phyloP scores from a whole-genome alignment of 2,329 filamentous ascomycete genomes.

The Falciphora oryzae region DNA sequence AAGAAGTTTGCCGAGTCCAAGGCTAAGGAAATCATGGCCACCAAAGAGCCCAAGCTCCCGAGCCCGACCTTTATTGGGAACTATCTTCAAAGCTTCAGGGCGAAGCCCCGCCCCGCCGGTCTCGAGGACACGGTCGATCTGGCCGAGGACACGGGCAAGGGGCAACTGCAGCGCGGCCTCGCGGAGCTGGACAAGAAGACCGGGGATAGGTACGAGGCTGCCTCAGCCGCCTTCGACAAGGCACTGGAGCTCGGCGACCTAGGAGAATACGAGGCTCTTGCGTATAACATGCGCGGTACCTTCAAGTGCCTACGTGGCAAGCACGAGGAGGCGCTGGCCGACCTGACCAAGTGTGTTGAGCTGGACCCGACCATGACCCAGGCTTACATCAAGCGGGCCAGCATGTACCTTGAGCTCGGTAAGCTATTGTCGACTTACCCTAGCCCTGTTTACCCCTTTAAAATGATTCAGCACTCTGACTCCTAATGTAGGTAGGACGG shows the following conservation, averaged over 20 bases:
- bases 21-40: slow-evolving; percentile 81
- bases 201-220: slow-evolving; percentile 85
- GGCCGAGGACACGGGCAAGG: slow-evolving; percentile 71
- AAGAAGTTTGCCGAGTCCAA: slow-evolving; percentile 97
- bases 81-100: slow-evolving; percentile 97
- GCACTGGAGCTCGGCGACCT: slow-evolving; percentile 78
- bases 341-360: slow-evolving; percentile 90
- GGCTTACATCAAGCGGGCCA: slow-evolving; percentile 97
- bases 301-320: slow-evolving; percentile 91
- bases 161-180: slow-evolving; percentile 78
- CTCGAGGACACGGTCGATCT: slow-evolving; percentile 79
- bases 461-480: not conserved
- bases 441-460: not conserved
- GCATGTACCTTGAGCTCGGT: slow-evolving; percentile 94
- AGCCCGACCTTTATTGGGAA: slow-evolving; percentile 97
- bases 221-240: slow-evolving; percentile 77
- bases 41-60: slow-evolving; percentile 81
- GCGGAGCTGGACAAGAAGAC: slow-evolving; percentile 79
- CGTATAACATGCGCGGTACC: slow-evolving; percentile 94
- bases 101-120: slow-evolving; percentile 70
- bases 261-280: slow-evolving; percentile 78
- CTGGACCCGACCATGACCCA: slow-evolving; percentile 83
- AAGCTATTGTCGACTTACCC: slow-evolving; percentile 24
- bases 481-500: slow-evolving; percentile 58
- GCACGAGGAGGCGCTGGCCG: slow-evolving; percentile 72